Evolutionary conservation across 257 asterid species (phyloP).

Genomic region (Fraxinus americana): DNA sequence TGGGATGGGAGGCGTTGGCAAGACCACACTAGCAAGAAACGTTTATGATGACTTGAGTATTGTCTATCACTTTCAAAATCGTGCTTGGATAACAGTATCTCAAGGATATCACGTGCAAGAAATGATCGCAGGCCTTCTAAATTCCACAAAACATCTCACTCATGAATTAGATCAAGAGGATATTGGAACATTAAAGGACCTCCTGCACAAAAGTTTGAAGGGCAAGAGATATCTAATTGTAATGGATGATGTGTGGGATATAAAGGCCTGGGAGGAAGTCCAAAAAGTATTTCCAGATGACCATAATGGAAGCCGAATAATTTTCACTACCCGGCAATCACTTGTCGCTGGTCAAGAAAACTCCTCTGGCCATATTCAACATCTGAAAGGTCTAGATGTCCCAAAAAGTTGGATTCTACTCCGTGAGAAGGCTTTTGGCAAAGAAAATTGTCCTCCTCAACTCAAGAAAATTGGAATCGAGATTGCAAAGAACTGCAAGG

Average conservation of each 20-base stretch:
- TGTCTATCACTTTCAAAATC: neutral
- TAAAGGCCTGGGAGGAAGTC: neutral
- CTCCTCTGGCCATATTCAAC: too few species aligned
- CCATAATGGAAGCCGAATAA: neutral
- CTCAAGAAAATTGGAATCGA: too few species aligned
- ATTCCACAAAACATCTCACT: neutral
- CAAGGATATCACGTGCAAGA: neutral
- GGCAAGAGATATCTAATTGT: neutral
- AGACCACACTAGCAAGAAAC: neutral
- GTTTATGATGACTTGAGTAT: neutral
- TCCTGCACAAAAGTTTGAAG: neutral
- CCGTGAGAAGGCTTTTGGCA: too few species aligned
- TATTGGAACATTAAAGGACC: neutral
- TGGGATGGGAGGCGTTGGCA: neutral
- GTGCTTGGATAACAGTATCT: neutral
- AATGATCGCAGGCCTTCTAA: neutral
- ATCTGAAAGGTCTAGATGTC: too few species aligned
- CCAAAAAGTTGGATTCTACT: too few species aligned
- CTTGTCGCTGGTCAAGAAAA: neutral
- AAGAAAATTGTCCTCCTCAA: too few species aligned
- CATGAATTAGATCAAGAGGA: neutral
- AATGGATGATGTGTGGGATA: neutral
- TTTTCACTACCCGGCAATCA: conserved; percentile 9
- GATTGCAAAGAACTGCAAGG: too few species aligned
- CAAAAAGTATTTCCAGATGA: neutral